phyloP scores from a whole-genome alignment of 352 stramenopile species.

The Phytophthora nicotianae region DNA sequence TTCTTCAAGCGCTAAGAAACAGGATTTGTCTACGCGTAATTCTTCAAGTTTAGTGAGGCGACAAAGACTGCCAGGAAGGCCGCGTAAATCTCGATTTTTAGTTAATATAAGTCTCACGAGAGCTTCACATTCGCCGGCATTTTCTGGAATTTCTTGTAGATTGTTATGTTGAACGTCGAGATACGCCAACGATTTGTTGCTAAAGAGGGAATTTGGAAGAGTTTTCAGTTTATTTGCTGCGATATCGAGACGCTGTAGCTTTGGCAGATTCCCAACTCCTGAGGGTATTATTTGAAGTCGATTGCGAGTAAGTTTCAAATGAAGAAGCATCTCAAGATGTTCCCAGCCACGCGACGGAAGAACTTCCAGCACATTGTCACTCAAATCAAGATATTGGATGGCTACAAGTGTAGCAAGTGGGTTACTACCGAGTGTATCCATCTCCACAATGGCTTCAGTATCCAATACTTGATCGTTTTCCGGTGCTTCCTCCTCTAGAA shows the following conservation, averaged over 20 bases:
- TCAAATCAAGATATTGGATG: slow-evolving; percentile 54
- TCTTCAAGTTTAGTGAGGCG: slow-evolving; percentile 32
- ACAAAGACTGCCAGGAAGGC: slow-evolving; percentile 35
- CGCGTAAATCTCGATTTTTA: slow-evolving; percentile 38
- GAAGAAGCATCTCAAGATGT: slow-evolving; percentile 32
- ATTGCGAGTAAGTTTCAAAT: slow-evolving; percentile 54
- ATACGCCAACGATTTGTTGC: slow-evolving; percentile 20
- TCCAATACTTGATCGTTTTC: slow-evolving; percentile 13
- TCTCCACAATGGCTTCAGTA: not conserved
- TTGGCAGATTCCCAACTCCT: slow-evolving; percentile 24
- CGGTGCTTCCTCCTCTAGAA: slow-evolving; percentile 10
- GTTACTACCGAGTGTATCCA: slow-evolving; percentile 13
- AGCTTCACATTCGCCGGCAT: slow-evolving; percentile 31
- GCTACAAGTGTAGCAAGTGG: slow-evolving; percentile 30
- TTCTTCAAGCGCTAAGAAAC: slow-evolving; percentile 48
- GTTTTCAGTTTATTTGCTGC: slow-evolving; percentile 46
- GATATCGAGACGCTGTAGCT: slow-evolving; percentile 48
- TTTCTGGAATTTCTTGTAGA: slow-evolving; percentile 38
- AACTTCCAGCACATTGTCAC: slow-evolving; percentile 41
- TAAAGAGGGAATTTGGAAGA: slow-evolving; percentile 35
- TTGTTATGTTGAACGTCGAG: slow-evolving; percentile 46
- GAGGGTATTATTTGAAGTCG: slow-evolving; percentile 41
- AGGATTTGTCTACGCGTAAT: slow-evolving; percentile 56
- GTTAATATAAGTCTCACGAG: slow-evolving; percentile 42
- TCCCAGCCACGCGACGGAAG: slow-evolving; percentile 41